Conservation (phyloP, 2,329 filamentous ascomycete species). For the Aspergillus cejpii region DNA sequence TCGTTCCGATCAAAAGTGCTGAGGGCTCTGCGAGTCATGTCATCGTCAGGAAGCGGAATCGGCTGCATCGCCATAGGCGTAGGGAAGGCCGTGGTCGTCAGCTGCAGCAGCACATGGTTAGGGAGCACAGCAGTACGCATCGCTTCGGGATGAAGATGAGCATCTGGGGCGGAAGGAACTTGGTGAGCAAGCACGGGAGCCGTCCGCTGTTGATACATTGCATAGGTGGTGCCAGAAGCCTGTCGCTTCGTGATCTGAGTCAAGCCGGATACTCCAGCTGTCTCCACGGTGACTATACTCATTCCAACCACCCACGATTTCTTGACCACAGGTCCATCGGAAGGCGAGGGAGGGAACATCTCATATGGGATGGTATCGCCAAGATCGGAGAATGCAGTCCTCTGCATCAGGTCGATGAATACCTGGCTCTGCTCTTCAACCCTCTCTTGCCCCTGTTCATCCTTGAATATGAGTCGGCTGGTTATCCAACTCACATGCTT, state of each 20-base stretch:
- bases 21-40: conserved; percentile 66
- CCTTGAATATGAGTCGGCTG: conserved; percentile 70
- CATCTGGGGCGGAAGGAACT: conserved; percentile 35
- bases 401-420: conserved; percentile 90
- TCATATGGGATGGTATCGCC: conserved; percentile 55
- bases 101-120: conserved; percentile 43
- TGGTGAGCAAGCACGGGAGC: conserved; percentile 43
- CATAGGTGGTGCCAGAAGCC: conserved; percentile 47
- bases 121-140: conserved; percentile 41
- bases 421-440: conserved; percentile 90
- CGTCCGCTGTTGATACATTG: conserved; percentile 44
- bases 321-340: conserved; percentile 38
- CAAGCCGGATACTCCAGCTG: conserved; percentile 42
- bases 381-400: conserved; percentile 76
- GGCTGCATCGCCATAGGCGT: conserved; percentile 54
- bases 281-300: conserved; percentile 48
- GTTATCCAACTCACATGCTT: conserved; percentile 87
- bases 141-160: conserved; percentile 35
- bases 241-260: conserved; percentile 48
- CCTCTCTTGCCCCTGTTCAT: conserved; percentile 64
- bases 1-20: conserved; percentile 77
- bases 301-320: conserved; percentile 49
- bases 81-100: conserved; percentile 40
- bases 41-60: conserved; percentile 67
- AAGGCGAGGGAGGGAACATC: conserved; percentile 37